Evolutionary conservation across 169 alveolate genomes (phyloP), one percentile per base, ranked within the genome.

Genomic region (Eimeria maxima): DNA sequence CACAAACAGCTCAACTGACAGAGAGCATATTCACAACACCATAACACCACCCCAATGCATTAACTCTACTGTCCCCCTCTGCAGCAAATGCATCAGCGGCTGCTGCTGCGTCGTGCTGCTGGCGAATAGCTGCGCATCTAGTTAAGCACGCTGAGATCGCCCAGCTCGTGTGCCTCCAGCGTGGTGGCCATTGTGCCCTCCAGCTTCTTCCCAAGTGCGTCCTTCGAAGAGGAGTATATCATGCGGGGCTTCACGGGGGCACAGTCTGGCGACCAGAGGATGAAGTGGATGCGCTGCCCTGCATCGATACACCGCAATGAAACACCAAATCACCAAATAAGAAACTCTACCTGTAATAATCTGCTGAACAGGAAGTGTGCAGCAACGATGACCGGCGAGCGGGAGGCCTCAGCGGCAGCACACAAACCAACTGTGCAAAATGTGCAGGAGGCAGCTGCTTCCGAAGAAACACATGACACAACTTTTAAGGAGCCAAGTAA

Each of bases 221-320:
- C 98, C 96, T 97, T 97, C 18, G 98, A 96, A 22, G 97, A 95
- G 20, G 98, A 97, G 81, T 96, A 97, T 33, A 96, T 96, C 98
- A 97, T 97, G 44, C 97, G 93, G 44, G 96, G 97, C 96, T 97
- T 97, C 63, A 97, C 98, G 20, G 95, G 96, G 44, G 97, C 97
- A 73, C 71, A 74, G 81, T 97, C 97, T 20, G 98, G 98, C 24
- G 97, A 96, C 96, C 96, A 97, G 86, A 97, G 95, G 42, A 97
- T 81, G 96, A 95, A 95, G 88, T 95, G 95, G 83, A 95, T 90
- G 93, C 92, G 90, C 69, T 80, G 84, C 71, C 93, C 93, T 81
- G 87, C 42, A 55, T 38, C 47, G 47, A 71, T 10, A 29, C 22
- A 38, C 8, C 44, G 4, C 47, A 71, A 18, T 27, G 10, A 33